Evolutionary conservation across 345 rosid genomes (phyloP).

Genomic region (Populus simonii): DNA sequence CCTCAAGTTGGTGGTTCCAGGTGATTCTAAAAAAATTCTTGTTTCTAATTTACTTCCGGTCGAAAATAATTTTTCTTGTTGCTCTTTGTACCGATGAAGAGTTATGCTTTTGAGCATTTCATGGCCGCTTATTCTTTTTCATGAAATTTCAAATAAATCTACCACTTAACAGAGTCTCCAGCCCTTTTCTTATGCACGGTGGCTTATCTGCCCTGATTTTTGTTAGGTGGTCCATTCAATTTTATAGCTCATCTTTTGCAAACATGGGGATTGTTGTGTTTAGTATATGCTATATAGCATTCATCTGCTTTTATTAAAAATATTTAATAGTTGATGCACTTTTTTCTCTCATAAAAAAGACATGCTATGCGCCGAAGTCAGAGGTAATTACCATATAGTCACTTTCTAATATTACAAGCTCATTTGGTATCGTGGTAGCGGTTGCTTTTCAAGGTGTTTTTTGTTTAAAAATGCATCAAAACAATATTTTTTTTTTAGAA

Average conservation of each 20-base stretch:
- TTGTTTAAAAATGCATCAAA: too few species aligned
- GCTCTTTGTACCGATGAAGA: background rate
- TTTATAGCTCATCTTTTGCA: background rate
- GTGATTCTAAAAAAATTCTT: constrained; percentile 33
- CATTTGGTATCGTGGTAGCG: too few species aligned
- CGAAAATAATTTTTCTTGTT: background rate
- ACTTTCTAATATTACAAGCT: too few species aligned
- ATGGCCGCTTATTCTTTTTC: background rate
- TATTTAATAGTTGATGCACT: background rate
- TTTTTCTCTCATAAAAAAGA: too few species aligned
- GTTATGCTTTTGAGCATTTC: background rate
- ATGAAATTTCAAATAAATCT: background rate
- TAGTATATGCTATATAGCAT: background rate
- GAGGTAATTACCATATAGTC: background rate
- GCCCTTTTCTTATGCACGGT: background rate
- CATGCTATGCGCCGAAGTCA: background rate
- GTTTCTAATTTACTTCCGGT: background rate
- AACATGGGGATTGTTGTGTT: background rate
- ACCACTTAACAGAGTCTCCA: background rate
- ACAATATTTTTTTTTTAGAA: too few species aligned
- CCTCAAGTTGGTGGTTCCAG: constrained; percentile 43
- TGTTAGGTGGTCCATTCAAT: background rate
- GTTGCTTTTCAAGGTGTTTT: too few species aligned
- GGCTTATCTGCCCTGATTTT: background rate
- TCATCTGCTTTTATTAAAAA: background rate